Base-by-base conservation (phyloP, 768 basidiomycete species). In the Russula vinacea region DNA sequence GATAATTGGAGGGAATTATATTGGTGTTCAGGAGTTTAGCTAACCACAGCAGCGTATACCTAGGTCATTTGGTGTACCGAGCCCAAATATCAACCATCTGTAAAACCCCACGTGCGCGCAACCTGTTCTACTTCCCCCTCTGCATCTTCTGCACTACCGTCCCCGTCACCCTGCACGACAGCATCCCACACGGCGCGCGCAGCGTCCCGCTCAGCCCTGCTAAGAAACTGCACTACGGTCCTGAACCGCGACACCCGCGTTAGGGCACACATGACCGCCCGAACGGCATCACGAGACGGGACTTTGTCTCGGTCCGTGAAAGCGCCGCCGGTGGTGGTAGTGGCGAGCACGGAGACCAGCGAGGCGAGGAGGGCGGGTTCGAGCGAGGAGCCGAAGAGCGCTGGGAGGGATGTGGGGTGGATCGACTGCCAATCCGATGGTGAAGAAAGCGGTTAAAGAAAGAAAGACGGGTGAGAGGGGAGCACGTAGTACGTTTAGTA, bases 361-460 rank as follows among this genome's bases (percentile, higher is more conserved):
- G 83, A 82, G 2, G 78, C 77, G 19, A 93, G 80, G 32, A 89
- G 69, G 1, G 78, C 69, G 0, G 91, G 82, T 50, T 92, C 91
- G 37, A 93, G 78, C 0, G 89, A 89, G 0, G 78, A 83, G 69
- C 87, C 80, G 74, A 89, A 90, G 44, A 93, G 73, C 1, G 77
- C 68, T 0, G 89, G 88, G 32, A 92, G 72, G 19, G 76, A 75
- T 9, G 76, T 53, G 0, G 90, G 83, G 0, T 81, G 75, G 50
- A 91, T 78, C 39, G 76, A 78, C 87, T 91, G 62, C 6, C 26
- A 16, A 24, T 17, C 29, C 17, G 40, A 26, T 9, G 26, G 4
- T 6, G 24, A 0, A 10, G 22, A 39, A 17, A 9, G 14, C 19
- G 8, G 24, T 50, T 19, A 33, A 24, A 49, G n/a, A 45, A 4